Evolutionary conservation across 192 early-diverging fungal species (phyloP), one percentile per base, ranked within the genome.

Genomic region (Rhizophagus clarus): DNA sequence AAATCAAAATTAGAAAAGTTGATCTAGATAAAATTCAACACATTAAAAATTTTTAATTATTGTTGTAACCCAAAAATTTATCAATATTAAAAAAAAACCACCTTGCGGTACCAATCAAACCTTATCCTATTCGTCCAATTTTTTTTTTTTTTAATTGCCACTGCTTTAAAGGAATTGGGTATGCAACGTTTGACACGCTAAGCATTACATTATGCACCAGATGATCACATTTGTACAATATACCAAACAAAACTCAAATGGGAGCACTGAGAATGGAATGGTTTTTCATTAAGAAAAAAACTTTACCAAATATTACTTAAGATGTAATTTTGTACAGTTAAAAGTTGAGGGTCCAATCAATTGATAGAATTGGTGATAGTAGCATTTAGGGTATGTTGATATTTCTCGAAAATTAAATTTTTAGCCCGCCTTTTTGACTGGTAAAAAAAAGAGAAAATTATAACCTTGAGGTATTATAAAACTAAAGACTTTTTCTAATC

Each of bases 291-390:
- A 14, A 45, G 11, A 45, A 45, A 45, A 45, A 45, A 12, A 12
- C 42, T 4, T 6, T 40, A 40, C 37, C 8, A 40, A 40, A 8
- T 40, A 40, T 7, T 45, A 45, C 42, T 45, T 12, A 45, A 45
- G 42, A 45, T 45, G 42, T 45, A 12, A 45, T 12, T 45, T 45
- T 45, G 49, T 20, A 17, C 49, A 56, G 45, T 47, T 47, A 8
- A 47, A 47, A 12, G n/a, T 47, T 47, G 7, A 71, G 2, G 37
- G n/a, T 76, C 74, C 74, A 76, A 74, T 74, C 73, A 74, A 12
- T 45, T 45, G 42, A 45, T 45, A 45, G 11, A 5, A 5, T 45
- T 45, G 42, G 11, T 45, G 42, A 4, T 12, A 15, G 26, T 68
- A 68, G 28, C 66, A 37, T 28, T 24, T 37, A 22, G 34, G 34